Percentiles rank a stretch among this genome's conserved stretches.
Conservation (phyloP, 352 stramenopile genomes). For the Elongisporangium anandrum region DNA sequence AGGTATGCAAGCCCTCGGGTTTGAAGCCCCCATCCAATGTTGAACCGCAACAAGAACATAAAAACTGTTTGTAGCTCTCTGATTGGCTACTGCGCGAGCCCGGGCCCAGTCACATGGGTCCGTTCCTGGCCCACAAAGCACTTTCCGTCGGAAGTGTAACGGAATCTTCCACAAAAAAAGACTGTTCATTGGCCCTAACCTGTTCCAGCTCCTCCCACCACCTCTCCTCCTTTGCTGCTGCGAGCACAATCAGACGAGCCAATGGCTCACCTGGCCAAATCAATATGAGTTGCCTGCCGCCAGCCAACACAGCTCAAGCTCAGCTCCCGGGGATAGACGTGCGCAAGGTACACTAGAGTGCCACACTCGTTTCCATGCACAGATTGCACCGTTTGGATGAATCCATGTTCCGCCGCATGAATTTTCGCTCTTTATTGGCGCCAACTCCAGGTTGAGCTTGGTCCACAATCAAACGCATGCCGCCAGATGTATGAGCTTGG, state of each 20-base stretch:
- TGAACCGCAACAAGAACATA: neutral
- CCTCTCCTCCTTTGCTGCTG: neutral
- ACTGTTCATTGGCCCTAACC: neutral
- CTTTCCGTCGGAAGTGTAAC: constrained; percentile 15
- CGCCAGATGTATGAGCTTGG: neutral
- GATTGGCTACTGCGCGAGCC: neutral
- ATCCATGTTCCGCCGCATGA: neutral
- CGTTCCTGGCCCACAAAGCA: constrained; percentile 1
- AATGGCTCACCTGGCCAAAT: neutral
- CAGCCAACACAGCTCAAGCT: neutral
- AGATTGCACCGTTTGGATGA: neutral
- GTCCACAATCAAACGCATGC: neutral
- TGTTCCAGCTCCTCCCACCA: neutral
- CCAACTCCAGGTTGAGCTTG: neutral
- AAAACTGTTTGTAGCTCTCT: neutral
- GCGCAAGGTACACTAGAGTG: neutral
- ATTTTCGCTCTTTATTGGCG: neutral
- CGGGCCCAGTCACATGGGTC: constrained; percentile 1
- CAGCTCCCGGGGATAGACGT: neutral
- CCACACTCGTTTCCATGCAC: neutral
- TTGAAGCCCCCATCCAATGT: neutral
- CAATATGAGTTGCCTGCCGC: neutral
- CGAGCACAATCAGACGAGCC: neutral
- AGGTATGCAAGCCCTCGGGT: neutral
- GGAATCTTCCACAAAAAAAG: constrained; percentile 30